Base-by-base conservation (phyloP, 2,329 filamentous ascomycete genomes). In the Pseudogymnoascus sp. region DNA sequence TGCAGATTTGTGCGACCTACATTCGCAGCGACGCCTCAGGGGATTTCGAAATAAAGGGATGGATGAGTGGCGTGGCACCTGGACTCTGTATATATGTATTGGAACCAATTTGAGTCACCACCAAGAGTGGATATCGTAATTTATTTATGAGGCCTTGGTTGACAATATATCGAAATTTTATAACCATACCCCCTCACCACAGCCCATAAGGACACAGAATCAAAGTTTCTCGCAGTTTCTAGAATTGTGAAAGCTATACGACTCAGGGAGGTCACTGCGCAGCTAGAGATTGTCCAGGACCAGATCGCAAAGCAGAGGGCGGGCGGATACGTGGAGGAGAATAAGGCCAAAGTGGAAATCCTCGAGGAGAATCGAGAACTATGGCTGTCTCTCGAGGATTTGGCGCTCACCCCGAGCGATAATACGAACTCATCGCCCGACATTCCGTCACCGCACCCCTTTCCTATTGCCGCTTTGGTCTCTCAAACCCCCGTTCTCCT, bases 1-100 rank as follows among this genome's bases (percentile, higher is more conserved):
- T 63, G 25, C 70, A 92, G 90, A 76, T 93, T 90, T 73, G 86
- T 95, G 72, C 84, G 90, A 73, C 91, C 91, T 67, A 93, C 90
- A 21, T 92, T 86, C 75, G 86, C 87, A 56, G 83, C 88, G 65
- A 86, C 87, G 61, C 91, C 91, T n/a, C 75, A 23, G 5, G 50
- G 50, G 3, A 56, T 56, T 56, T 56, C 50, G 28, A 56, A 56
- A 35, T 56, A 56, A 56, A 33, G 16, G 50, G 50, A 56, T 56
- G 50, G 50, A 56, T 56, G 33, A 5, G 21, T 33, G 50, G 50
- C 28, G 50, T 35, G 50, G 50, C 25, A 33, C 16, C 50, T 56
- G 50, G 33, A 56, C 33, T 38, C 35, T 60, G 59, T 60, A 60
- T 60, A 60, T 60, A 60, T 60, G 59, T 60, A 60, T 40, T 42